Evolutionary conservation across 805 yeast species (phyloP).

Genomic region (Spathaspora hagerdaliae): DNA sequence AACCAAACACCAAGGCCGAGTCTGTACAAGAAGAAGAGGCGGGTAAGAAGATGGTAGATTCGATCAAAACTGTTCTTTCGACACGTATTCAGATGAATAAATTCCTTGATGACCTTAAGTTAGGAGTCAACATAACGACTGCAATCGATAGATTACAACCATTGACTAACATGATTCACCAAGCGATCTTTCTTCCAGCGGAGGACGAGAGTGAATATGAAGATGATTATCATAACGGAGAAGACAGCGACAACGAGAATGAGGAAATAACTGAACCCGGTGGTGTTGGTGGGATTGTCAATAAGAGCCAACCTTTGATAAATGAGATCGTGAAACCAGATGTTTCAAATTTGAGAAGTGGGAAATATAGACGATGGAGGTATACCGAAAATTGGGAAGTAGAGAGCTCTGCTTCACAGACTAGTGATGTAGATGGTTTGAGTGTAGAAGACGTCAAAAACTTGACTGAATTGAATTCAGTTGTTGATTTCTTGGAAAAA

Average conservation of each 20-base stretch:
- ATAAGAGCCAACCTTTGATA: slow-evolving; percentile 45
- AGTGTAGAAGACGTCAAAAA: slow-evolving; percentile 29
- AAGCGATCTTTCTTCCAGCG: slow-evolving; percentile 45
- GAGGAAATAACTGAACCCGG: slow-evolving; percentile 43
- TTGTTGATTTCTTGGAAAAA: slow-evolving; percentile 31
- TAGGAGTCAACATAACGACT: slow-evolving; percentile 46
- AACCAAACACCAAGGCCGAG: background rate
- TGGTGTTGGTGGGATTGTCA: slow-evolving; percentile 48
- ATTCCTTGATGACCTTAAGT: slow-evolving; percentile 34
- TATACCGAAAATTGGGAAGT: slow-evolving; percentile 11
- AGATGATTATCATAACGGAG: slow-evolving; percentile 18
- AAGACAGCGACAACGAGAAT: slow-evolving; percentile 10
- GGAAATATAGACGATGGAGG: slow-evolving; percentile 9
- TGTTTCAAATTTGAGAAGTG: slow-evolving; percentile 4
- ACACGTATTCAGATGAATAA: slow-evolving; percentile 41
- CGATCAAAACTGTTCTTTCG: slow-evolving; percentile 36
- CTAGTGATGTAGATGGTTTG: slow-evolving; percentile 31
- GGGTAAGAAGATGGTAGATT: slow-evolving; percentile 19
- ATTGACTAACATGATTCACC: slow-evolving; percentile 40
- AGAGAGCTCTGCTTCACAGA: slow-evolving; percentile 7
- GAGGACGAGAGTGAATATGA: slow-evolving; percentile 37
- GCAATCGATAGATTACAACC: slow-evolving; percentile 53
- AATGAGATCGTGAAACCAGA: slow-evolving; percentile 52
- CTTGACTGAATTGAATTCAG: slow-evolving; percentile 31
- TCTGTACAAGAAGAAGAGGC: slow-evolving; percentile 12